Percentiles rank a stretch among this genome's conserved stretches.
phyloP scores from a whole-genome alignment of 2,329 filamentous ascomycete species.

The Fusarium brevicatenulatum region DNA sequence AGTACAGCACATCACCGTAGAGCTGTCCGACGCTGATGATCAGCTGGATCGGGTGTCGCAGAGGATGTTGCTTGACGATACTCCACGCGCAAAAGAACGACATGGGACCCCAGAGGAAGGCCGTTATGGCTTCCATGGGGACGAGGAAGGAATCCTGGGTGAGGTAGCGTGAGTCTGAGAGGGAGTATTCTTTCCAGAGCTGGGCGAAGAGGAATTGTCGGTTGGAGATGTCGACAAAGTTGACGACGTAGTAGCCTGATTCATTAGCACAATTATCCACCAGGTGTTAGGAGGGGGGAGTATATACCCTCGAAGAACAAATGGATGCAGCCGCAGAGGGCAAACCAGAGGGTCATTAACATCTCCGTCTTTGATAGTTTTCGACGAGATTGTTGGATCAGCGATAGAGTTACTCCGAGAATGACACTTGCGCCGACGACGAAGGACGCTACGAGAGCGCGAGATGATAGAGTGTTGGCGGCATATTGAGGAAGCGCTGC shows the following conservation, averaged over 20 bases:
- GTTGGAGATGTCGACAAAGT: constrained; percentile 54
- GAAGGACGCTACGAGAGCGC: constrained; percentile 69
- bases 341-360: constrained; percentile 77
- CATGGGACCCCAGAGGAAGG: constrained; percentile 63
- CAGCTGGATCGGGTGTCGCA: constrained; percentile 60
- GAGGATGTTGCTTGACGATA: constrained; percentile 56
- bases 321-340: constrained; percentile 69
- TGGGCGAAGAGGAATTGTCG: constrained; percentile 59
- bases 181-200: constrained; percentile 68
- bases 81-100: constrained; percentile 59
- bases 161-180: constrained; percentile 66
- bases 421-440: constrained; percentile 64
- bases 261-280: neutral
- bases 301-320: constrained; percentile 54
- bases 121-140: constrained; percentile 66
- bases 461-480: constrained; percentile 71
- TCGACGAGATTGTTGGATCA: constrained; percentile 64
- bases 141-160: constrained; percentile 63
- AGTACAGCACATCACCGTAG: constrained; percentile 66
- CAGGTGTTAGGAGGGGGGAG: neutral
- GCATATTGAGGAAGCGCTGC: constrained; percentile 70
- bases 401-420: constrained; percentile 64
- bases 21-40: constrained; percentile 59
- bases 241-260: constrained; percentile 60
- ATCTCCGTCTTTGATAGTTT: constrained; percentile 65